Evolutionary conservation across 495 filamentous ascomycete species (phyloP).

Genomic region (Aspergillus avenaceus): DNA sequence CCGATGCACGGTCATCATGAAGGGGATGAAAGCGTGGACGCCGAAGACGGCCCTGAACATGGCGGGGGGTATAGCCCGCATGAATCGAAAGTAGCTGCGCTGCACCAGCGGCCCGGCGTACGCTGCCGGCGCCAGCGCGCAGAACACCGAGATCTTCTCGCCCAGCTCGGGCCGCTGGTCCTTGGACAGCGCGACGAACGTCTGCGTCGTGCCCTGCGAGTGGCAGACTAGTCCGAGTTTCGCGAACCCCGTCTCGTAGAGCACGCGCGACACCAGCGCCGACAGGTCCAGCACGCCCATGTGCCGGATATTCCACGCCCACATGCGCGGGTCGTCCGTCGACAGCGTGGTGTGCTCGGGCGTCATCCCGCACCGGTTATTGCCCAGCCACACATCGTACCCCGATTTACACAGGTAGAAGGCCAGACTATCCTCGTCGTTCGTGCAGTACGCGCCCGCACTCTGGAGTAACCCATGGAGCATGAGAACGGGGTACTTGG

Average conservation of each 20-base stretch:
- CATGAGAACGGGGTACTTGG: constrained; percentile 82
- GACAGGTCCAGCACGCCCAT: constrained; percentile 92
- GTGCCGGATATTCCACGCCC: constrained; percentile 94
- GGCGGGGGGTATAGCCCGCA: constrained; percentile 69
- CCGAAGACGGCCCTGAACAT: constrained; percentile 84
- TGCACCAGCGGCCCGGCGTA: constrained; percentile 86
- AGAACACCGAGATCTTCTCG: constrained; percentile 82
- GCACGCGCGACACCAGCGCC: constrained; percentile 77
- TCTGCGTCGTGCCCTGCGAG: constrained; percentile 88
- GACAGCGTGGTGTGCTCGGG: constrained; percentile 70
- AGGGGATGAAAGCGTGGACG: constrained; percentile 90
- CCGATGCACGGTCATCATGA: constrained; percentile 85
- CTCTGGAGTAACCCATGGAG: constrained; percentile 88
- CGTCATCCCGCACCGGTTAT: constrained; percentile 84
- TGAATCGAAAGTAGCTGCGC: constrained; percentile 89
- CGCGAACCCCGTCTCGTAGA: constrained; percentile 76
- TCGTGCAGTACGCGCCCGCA: constrained; percentile 82
- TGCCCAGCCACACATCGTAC: constrained; percentile 96
- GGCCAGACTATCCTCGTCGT: constrained; percentile 85
- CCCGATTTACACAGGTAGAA: constrained; percentile 90
- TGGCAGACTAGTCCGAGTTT: constrained; percentile 83
- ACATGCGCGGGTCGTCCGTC: constrained; percentile 84
- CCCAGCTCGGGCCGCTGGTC: constrained; percentile 89
- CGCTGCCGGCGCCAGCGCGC: constrained; percentile 84
- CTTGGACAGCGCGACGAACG: constrained; percentile 85